Conservation (phyloP, 345 rosid species). For the Citrus sp. region DNA sequence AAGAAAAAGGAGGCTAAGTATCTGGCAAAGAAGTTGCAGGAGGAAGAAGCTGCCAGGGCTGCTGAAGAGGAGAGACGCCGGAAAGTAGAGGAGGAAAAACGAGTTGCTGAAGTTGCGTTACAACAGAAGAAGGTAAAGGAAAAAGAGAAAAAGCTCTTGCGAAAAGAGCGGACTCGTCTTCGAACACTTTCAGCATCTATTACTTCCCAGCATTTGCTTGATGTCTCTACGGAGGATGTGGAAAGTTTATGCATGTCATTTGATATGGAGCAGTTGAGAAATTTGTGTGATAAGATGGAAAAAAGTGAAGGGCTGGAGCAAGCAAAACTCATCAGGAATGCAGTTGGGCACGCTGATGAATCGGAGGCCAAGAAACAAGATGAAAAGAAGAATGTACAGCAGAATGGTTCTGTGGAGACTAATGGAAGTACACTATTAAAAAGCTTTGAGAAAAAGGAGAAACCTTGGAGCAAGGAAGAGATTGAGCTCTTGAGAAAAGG, state of each 20-base stretch:
- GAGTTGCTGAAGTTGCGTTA: constrained; percentile 75
- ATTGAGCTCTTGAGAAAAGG: constrained; percentile 93
- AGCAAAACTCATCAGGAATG: constrained; percentile 64
- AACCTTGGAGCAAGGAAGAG: constrained; percentile 89
- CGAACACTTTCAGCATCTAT: constrained; percentile 69
- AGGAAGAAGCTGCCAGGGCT: constrained; percentile 77
- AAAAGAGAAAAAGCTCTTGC: constrained; percentile 89
- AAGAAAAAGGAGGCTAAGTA: constrained; percentile 79
- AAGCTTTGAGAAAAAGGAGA: constrained; percentile 58
- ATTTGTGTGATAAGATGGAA: constrained; percentile 72
- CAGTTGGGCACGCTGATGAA: constrained; percentile 32
- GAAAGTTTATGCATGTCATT: constrained; percentile 81
- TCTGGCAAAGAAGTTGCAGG: constrained; percentile 82
- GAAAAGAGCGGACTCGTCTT: constrained; percentile 85
- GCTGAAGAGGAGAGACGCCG: constrained; percentile 76
- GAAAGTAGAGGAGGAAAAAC: constrained; percentile 78
- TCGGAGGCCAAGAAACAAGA: constrained; percentile 39
- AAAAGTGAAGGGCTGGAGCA: constrained; percentile 51
- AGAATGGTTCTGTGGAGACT: constrained; percentile 46
- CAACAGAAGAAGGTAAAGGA: constrained; percentile 85
- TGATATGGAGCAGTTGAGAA: constrained; percentile 59
- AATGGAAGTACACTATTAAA: constrained; percentile 42
- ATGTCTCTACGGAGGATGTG: constrained; percentile 63
- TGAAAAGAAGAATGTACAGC: constrained; percentile 39
- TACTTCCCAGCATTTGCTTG: constrained; percentile 51